Base-by-base conservation (phyloP, 2,329 filamentous ascomycete genomes). In the Xylariaceae sp. region DNA sequence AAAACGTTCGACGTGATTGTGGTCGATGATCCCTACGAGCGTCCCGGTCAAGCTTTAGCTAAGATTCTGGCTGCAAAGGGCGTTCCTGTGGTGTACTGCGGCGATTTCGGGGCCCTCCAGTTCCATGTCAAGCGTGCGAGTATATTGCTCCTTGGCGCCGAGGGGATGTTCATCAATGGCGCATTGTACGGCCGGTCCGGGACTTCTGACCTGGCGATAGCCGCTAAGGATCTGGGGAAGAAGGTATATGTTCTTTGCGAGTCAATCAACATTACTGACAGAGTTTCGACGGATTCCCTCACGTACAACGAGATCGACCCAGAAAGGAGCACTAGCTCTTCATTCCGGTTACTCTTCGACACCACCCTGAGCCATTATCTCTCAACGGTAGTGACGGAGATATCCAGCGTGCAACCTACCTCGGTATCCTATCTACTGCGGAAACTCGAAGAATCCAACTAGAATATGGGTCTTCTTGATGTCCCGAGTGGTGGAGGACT, bases 121-220 rank as follows among this genome's bases (percentile, higher is more conserved):
- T 80, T 85, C 50, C 81, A 84, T 31, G 76, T 95, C 36, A 77
- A 80, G 47, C 59, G 63, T 30, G 65, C 71, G 2, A 85, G 81
- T 5, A 81, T 83, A 52, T 81, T 92, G 8, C 76, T 97, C 36
- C 71, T 98, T 1, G 89, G 88, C 9, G 88, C 89, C 4, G 89
- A 96, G 59, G 86, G 88, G 27, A 92, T 98, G 80, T 92, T 95
- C 67, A 89, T 86, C 51, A 97, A 97, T 62, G 92, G 92, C 6
- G 78, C 86, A 23, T 74, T 98, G 52, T 94, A 94, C 63, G 90
- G 85, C 4, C 80, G 88, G 14, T 80, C 88, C 8, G 92, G 92
- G 44, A 95, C 89, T 3, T 87, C 86, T 16, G 78, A 92, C 43
- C 76, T 97, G 8, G 89, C 90, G 13, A 84, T 92, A 69, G 80